phyloP scores from a whole-genome alignment of 2,329 filamentous ascomycete species.

The Aspergillus intermedius region DNA sequence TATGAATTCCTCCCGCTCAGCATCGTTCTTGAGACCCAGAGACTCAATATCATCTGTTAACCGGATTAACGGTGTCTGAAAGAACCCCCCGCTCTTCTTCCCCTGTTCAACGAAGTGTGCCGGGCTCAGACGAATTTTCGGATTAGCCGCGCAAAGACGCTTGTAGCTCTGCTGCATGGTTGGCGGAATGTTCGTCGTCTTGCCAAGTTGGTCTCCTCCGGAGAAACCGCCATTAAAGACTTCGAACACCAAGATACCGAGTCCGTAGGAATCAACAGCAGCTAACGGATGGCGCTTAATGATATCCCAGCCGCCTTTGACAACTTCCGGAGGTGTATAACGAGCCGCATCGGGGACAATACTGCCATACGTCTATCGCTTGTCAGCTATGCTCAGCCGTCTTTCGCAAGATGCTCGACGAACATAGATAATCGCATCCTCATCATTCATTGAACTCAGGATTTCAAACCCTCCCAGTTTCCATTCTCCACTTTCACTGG shows the following conservation, averaged over 20 bases:
- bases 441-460: conserved; percentile 89
- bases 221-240: conserved; percentile 82
- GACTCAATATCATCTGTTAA: conserved; percentile 90
- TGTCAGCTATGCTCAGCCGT: conserved; percentile 9
- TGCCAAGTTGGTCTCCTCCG: conserved; percentile 70
- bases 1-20: conserved; percentile 78
- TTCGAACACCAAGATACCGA: conserved; percentile 78
- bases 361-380: conserved; percentile 68
- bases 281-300: conserved; percentile 76
- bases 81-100: conserved; percentile 73
- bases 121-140: conserved; percentile 78
- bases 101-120: conserved; percentile 87
- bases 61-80: conserved; percentile 86
- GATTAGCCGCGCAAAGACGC: conserved; percentile 77
- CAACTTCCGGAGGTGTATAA: conserved; percentile 82
- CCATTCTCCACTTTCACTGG: conserved; percentile 95
- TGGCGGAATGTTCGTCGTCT: conserved; percentile 78
- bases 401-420: conserved; percentile 11
- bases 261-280: conserved; percentile 81
- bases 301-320: conserved; percentile 80
- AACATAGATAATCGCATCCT: conserved; percentile 86
- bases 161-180: conserved; percentile 90
- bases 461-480: conserved; percentile 92
- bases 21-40: conserved; percentile 76
- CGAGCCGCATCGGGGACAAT: conserved; percentile 75